These are phyloP conservation scores for Coemansia sp. DNA, from an alignment of 192 early-diverging fungal genomes.

Conservation along the genomic window DNA sequence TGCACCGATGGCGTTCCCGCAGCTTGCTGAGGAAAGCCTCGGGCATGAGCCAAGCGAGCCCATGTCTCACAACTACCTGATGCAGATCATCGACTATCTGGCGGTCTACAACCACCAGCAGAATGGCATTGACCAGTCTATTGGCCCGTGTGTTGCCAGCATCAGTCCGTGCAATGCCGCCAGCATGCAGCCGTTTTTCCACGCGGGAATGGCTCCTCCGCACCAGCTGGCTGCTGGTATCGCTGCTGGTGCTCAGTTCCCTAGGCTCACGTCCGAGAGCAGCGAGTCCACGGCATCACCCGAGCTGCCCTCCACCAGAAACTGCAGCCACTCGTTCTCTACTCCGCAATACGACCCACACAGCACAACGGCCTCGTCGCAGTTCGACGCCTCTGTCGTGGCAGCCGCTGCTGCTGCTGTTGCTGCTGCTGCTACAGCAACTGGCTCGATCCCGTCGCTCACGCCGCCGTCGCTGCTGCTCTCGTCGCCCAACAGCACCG, in stretches of 20 bases:
- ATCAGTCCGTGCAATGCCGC: background rate
- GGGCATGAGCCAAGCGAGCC: conserved; percentile 16
- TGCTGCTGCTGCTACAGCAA: background rate
- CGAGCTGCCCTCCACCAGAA: conserved; percentile 23
- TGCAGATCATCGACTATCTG: conserved; percentile 55
- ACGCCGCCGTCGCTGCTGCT: conserved; percentile 13
- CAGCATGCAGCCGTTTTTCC: conserved; percentile 8
- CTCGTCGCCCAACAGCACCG: conserved; percentile 4
- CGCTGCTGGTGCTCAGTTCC: conserved; percentile 23
- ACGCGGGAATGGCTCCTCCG: conserved; percentile 6
- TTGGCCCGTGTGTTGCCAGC: background rate
- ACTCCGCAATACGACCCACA: conserved; percentile 12
- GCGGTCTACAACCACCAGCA: conserved; percentile 33
- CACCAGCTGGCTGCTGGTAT: background rate
- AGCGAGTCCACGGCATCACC: conserved; percentile 49
- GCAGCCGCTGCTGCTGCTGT: conserved; percentile 2
- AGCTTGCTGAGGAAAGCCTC: conserved; percentile 31
- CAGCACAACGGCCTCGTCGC: conserved; percentile 4
- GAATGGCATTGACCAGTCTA: conserved; percentile 8
- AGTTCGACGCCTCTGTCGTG: background rate
- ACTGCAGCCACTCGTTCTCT: conserved; percentile 10
- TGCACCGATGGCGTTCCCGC: conserved; percentile 36
- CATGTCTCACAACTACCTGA: conserved; percentile 43
- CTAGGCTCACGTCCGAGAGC: conserved; percentile 37
- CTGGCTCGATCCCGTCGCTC: background rate